These are phyloP conservation scores for Sporothrix dimorphospora DNA, from an alignment of 2,329 filamentous ascomycete species.

Conservation along the genomic window DNA sequence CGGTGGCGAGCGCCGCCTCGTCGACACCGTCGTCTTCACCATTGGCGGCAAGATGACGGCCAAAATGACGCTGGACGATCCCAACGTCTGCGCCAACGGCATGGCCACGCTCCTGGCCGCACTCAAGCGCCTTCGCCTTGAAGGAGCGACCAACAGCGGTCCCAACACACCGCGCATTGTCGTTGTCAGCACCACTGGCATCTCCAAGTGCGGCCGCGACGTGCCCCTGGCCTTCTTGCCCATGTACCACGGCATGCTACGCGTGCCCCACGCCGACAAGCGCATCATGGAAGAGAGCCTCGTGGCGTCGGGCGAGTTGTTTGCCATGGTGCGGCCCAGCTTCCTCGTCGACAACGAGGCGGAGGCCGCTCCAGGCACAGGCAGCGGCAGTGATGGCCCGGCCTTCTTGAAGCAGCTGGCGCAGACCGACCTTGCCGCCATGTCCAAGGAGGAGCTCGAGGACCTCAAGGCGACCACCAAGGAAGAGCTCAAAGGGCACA, in stretches of 20 bases:
- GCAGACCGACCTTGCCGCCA: background rate
- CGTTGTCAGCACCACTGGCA: slow-evolving; percentile 49
- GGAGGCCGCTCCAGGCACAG: background rate
- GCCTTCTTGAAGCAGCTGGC: background rate
- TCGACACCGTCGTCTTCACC: slow-evolving; percentile 52
- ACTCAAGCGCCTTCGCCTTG: slow-evolving; percentile 40
- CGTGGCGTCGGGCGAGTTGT: slow-evolving; percentile 34
- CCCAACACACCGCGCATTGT: slow-evolving; percentile 43
- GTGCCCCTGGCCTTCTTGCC: slow-evolving; percentile 47
- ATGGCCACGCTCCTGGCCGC: slow-evolving; percentile 47
- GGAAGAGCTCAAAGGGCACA: background rate
- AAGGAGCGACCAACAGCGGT: slow-evolving; percentile 31
- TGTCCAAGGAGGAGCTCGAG: background rate
- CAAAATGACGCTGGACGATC: slow-evolving; percentile 48
- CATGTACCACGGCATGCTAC: slow-evolving; percentile 46
- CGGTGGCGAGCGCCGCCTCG: slow-evolving; percentile 37
- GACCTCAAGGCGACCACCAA: slow-evolving; percentile 3
- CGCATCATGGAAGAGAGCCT: slow-evolving; percentile 48
- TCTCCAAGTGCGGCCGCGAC: slow-evolving; percentile 45
- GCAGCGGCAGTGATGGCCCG: background rate
- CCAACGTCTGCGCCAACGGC: slow-evolving; percentile 52
- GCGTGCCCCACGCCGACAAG: slow-evolving; percentile 49
- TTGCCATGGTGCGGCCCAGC: slow-evolving; percentile 27
- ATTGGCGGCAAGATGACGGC: slow-evolving; percentile 48
- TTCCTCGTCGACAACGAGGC: slow-evolving; percentile 37